A percentile compares a stretch with the other conserved stretches of the same genome.
Conservation (phyloP, 257 asterid species). For the Forsythia viridissima region DNA sequence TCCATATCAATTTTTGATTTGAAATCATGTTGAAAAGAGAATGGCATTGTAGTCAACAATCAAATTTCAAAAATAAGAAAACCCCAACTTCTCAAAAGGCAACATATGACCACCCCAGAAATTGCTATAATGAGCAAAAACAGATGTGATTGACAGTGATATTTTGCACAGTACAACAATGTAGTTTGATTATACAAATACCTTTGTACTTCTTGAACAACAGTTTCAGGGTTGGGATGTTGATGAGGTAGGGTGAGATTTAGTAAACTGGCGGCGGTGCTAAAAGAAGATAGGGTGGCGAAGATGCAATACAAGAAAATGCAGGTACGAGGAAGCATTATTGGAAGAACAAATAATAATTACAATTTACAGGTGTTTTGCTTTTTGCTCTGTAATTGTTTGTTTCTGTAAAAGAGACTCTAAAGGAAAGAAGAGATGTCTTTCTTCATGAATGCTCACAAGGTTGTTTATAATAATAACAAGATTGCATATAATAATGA, state of each 20-base stretch:
- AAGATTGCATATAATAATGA: constrained; percentile 23
- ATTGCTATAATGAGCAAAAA: constrained; percentile 18
- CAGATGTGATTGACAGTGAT: neutral
- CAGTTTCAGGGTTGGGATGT: constrained; percentile 49
- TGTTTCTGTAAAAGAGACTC: constrained; percentile 12
- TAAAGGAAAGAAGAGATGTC: constrained; percentile 23
- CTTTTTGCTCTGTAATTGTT: neutral
- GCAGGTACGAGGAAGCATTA: constrained; percentile 37
- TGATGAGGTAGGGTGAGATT: constrained; percentile 54
- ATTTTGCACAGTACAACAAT: neutral
- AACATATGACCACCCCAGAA: neutral
- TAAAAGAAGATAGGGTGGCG: constrained; percentile 13
- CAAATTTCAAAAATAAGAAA: constrained; percentile 3
- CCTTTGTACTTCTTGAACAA: constrained; percentile 50
- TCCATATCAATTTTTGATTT: neutral
- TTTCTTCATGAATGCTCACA: constrained; percentile 17
- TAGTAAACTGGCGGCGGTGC: constrained; percentile 27
- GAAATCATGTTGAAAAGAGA: neutral
- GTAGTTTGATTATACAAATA: neutral
- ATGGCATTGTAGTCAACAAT: neutral
- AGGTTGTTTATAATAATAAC: constrained; percentile 12
- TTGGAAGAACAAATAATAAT: constrained; percentile 18
- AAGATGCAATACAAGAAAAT: constrained; percentile 38
- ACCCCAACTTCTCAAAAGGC: constrained; percentile 20
- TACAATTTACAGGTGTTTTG: neutral